A percentile compares a stretch with the other conserved stretches of the same genome.
phyloP scores from a whole-genome alignment of 2,329 filamentous ascomycete species.

The Clonostachys rosea region DNA sequence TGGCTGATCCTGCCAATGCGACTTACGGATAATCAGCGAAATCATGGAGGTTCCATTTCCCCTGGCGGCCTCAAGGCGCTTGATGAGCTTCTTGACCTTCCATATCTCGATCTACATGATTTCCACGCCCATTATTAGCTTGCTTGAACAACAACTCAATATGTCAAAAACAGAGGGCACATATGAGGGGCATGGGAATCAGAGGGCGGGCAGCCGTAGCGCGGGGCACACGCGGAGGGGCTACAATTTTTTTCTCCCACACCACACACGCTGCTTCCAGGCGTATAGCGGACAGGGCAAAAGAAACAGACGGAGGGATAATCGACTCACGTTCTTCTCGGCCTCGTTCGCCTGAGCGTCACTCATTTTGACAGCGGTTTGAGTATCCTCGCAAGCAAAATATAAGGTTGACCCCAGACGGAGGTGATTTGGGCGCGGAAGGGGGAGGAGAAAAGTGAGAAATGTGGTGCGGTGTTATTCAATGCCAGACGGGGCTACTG shows the following conservation, averaged over 20 bases:
- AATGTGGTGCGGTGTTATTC: too few species aligned
- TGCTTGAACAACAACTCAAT: not conserved
- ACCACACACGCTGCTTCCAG: too few species aligned
- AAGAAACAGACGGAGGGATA: constrained; percentile 3
- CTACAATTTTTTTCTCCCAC: not conserved
- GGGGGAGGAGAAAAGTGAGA: constrained; percentile 1
- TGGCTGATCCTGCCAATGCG: not conserved
- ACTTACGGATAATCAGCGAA: constrained; percentile 93
- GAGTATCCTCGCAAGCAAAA: constrained; percentile 11
- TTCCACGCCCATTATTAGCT: not conserved
- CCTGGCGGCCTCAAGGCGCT: constrained; percentile 92
- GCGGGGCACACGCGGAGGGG: not conserved
- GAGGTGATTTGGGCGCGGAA: constrained; percentile 7
- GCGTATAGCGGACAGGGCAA: not conserved
- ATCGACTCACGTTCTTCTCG: constrained; percentile 79
- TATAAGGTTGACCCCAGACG: constrained; percentile 4
- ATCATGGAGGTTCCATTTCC: constrained; percentile 99
- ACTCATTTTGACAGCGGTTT: constrained; percentile 64
- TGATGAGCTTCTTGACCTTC: constrained; percentile 99
- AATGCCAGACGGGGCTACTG: too few species aligned
- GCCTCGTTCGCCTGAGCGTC: constrained; percentile 84
- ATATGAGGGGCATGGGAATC: not conserved
- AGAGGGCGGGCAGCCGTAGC: not conserved
- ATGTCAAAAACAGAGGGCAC: too few species aligned
- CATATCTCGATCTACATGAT: constrained; percentile 65